Evolutionary conservation across 805 yeast species (phyloP).

Genomic region (Barnettozyma salicaria): DNA sequence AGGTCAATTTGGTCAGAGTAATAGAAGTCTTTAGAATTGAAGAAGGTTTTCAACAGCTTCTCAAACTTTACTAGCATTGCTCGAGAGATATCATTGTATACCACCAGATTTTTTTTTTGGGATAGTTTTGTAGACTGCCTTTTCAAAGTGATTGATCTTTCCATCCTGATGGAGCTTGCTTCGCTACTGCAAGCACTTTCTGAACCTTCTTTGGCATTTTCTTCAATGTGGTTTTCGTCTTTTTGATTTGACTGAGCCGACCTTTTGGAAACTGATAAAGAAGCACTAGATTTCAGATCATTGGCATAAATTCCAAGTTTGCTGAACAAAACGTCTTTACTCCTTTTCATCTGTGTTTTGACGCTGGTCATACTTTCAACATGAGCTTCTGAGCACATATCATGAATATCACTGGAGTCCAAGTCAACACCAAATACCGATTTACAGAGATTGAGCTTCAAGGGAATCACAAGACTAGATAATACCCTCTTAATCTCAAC

Average conservation of each 20-base stretch:
- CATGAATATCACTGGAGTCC: not conserved
- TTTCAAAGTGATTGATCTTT: conserved; percentile 24
- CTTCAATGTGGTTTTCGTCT: conserved; percentile 6
- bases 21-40: conserved; percentile 21
- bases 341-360: conserved; percentile 10
- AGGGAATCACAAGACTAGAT: conserved; percentile 19
- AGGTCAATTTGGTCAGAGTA: conserved; percentile 29
- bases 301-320: conserved; percentile 25
- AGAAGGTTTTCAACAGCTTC: conserved; percentile 15
- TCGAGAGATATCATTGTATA: conserved; percentile 14
- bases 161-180: conserved; percentile 16
- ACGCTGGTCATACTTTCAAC: no score
- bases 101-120: conserved; percentile 1
- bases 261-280: conserved; percentile 17
- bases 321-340: conserved; percentile 22
- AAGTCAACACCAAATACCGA: conserved; percentile 10
- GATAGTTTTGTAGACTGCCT: conserved; percentile 4
- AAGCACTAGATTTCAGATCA: conserved; percentile 24
- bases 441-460: conserved; percentile 19
- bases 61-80: conserved; percentile 22
- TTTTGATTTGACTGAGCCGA: conserved; percentile 8
- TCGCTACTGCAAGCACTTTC: not conserved
- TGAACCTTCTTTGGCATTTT: not conserved
- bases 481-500: conserved; percentile 19
- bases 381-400: no score